phyloP scores from a whole-genome alignment of 192 early-diverging fungal species.

The Entophlyctis luteolus region DNA sequence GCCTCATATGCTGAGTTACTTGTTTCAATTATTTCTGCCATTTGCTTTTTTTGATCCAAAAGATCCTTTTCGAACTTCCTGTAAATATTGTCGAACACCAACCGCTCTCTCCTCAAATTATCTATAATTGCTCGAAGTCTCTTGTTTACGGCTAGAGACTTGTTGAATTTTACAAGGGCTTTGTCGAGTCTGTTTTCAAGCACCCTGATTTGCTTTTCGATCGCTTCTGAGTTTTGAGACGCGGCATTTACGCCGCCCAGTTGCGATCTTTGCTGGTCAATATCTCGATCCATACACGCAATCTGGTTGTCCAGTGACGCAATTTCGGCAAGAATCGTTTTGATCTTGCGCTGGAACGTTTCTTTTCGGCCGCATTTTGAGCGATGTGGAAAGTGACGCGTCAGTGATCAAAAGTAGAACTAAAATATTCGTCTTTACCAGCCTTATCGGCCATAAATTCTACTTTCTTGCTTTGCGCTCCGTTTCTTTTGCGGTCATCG shows the following conservation, averaged over 20 bases:
- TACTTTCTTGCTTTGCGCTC: slow-evolving; percentile 48
- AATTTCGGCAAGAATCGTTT: slow-evolving; percentile 36
- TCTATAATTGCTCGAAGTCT: slow-evolving; percentile 47
- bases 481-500: slow-evolving; percentile 42
- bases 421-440: slow-evolving; percentile 21
- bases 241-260: slow-evolving; percentile 56
- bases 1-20: slow-evolving; percentile 61
- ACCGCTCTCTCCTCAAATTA: slow-evolving; percentile 52
- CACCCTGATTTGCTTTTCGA: slow-evolving; percentile 50
- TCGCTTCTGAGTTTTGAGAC: slow-evolving; percentile 44
- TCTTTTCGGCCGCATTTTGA: slow-evolving; percentile 19
- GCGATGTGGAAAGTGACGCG: not conserved
- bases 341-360: slow-evolving; percentile 39
- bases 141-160: slow-evolving; percentile 58
- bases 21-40: slow-evolving; percentile 61
- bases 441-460: slow-evolving; percentile 52
- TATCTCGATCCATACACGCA: slow-evolving; percentile 34
- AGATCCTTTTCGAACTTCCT: slow-evolving; percentile 56
- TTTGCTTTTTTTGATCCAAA: slow-evolving; percentile 55
- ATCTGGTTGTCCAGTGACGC: slow-evolving; percentile 36
- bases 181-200: slow-evolving; percentile 59
- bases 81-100: slow-evolving; percentile 60
- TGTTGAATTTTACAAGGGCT: slow-evolving; percentile 59
- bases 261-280: slow-evolving; percentile 46
- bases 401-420: no score